phyloP scores from a whole-genome alignment of 176 grass and related monocot species.

The Aegilops tauschii region DNA sequence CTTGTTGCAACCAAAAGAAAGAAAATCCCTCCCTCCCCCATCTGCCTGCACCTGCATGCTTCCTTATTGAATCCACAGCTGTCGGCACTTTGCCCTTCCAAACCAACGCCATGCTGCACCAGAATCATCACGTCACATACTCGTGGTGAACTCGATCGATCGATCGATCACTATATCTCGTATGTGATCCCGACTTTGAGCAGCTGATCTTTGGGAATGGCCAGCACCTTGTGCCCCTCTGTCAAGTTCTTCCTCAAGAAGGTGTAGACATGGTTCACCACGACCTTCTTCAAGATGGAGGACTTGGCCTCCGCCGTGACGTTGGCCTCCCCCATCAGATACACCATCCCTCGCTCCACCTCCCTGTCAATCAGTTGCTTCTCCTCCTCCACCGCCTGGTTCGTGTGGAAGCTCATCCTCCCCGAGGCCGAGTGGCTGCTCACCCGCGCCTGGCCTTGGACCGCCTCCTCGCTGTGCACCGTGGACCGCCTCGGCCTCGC shows the following conservation, averaged over 20 bases:
- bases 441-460: not conserved
- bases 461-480: constrained; percentile 44
- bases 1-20: not conserved
- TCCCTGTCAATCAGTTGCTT: constrained; percentile 41
- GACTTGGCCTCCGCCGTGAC: constrained; percentile 29
- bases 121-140: not conserved
- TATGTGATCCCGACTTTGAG: constrained; percentile 34
- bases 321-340: constrained; percentile 51
- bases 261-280: constrained; percentile 19
- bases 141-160: not conserved
- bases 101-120: not conserved
- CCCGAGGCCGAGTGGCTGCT: constrained; percentile 18
- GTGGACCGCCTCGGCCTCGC: not conserved
- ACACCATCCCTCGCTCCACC: constrained; percentile 51
- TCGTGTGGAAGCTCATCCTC: not conserved
- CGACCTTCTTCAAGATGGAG: constrained; percentile 41
- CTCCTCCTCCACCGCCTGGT: constrained; percentile 21
- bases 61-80: not conserved
- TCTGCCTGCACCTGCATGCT: not conserved
- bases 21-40: not conserved
- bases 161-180: constrained; percentile 37
- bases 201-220: constrained; percentile 52
- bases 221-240: constrained; percentile 28
- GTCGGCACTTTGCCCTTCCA: not conserved
- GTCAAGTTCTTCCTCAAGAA: constrained; percentile 55